phyloP scores from a whole-genome alignment of 2,329 filamentous ascomycete species.

The Domatiomyces globalis region DNA sequence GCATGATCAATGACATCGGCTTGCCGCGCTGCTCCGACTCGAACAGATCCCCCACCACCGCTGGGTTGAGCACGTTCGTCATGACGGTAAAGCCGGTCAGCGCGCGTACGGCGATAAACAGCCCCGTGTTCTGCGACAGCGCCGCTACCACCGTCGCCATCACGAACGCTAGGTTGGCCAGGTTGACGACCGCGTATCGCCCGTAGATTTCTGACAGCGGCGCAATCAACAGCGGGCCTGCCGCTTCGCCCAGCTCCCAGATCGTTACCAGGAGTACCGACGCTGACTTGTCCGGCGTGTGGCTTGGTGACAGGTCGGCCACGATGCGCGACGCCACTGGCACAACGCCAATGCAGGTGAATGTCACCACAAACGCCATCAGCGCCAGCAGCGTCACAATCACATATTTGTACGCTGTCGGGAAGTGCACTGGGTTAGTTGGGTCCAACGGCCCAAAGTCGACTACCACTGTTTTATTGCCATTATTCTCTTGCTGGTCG shows the following conservation, averaged over 20 bases:
- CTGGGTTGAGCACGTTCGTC: constrained; percentile 45
- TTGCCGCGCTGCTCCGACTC: constrained; percentile 41
- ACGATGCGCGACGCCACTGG: constrained; percentile 41
- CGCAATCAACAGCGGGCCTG: constrained; percentile 32
- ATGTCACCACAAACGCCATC: constrained; percentile 27
- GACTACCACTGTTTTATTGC: constrained; percentile 7
- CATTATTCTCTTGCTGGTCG: not conserved
- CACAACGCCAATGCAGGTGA: constrained; percentile 44
- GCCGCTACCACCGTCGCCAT: constrained; percentile 28
- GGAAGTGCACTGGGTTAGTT: constrained; percentile 18
- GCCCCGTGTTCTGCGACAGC: constrained; percentile 23
- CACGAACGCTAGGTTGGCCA: constrained; percentile 33
- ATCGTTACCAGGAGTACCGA: constrained; percentile 38
- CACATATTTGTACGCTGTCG: constrained; percentile 13
- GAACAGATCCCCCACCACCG: constrained; percentile 52
- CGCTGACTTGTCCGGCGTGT: constrained; percentile 31
- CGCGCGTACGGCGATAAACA: constrained; percentile 31
- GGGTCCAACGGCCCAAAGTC: constrained; percentile 16
- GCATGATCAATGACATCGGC: constrained; percentile 43
- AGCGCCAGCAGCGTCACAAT: constrained; percentile 16
- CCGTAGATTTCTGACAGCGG: constrained; percentile 34
- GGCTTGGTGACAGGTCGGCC: constrained; percentile 27
- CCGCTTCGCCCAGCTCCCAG: constrained; percentile 36
- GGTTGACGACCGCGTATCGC: constrained; percentile 25
- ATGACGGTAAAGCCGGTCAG: constrained; percentile 33